A percentile compares a stretch with the other conserved stretches of the same genome.
phyloP scores from a whole-genome alignment of 176 grass and related monocot genomes.

The Eleusine indica region DNA sequence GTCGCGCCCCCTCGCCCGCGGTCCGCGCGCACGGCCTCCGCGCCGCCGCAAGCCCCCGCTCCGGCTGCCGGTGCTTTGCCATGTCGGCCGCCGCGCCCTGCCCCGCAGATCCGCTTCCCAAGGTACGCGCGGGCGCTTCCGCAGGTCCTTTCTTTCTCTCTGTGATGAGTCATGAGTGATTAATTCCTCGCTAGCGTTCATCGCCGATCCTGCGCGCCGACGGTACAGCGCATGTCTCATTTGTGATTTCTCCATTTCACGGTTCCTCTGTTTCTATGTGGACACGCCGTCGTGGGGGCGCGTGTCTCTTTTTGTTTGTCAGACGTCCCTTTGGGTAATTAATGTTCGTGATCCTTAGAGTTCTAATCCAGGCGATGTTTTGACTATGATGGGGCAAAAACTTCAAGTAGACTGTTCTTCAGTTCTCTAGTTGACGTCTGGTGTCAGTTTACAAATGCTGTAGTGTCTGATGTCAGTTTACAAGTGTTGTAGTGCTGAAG shows the following conservation, averaged over 20 bases:
- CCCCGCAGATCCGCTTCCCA: constrained; percentile 42
- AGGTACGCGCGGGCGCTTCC: constrained; percentile 17
- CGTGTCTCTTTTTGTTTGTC: too few species aligned
- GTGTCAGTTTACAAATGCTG: too few species aligned
- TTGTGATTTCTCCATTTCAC: neutral
- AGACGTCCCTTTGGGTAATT: neutral
- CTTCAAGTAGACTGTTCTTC: neutral
- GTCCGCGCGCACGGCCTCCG: neutral
- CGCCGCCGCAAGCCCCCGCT: neutral
- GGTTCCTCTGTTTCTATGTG: too few species aligned
- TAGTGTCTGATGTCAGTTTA: neutral
- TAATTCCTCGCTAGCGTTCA: neutral
- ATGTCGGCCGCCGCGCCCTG: constrained; percentile 32
- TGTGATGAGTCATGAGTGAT: neutral
- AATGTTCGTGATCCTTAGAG: neutral
- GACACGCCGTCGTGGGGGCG: neutral
- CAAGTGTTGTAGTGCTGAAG: neutral
- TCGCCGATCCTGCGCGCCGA: neutral
- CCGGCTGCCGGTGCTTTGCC: constrained; percentile 15
- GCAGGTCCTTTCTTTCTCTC: neutral
- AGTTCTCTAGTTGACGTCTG: neutral
- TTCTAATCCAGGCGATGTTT: neutral
- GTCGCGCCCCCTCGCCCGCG: neutral
- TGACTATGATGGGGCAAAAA: neutral
- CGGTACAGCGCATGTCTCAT: neutral